Evolutionary conservation across 2,329 filamentous ascomycete species (phyloP), one percentile per base, ranked within the genome.

Genomic region (Penicillium sp.): DNA sequence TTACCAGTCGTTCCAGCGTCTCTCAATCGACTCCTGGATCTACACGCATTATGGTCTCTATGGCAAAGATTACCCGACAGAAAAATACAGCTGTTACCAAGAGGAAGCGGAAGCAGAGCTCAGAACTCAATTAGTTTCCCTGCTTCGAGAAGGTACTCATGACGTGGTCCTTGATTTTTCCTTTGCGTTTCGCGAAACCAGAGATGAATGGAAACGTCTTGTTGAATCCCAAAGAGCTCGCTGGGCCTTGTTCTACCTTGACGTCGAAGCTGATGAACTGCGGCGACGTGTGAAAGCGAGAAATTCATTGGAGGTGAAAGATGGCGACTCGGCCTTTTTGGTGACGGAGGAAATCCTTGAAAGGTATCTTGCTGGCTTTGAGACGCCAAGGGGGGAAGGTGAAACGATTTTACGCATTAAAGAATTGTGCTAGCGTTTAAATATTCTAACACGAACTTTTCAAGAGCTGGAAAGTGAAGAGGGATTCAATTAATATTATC

Each of bases 11-110:
- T 56, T 58, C 21, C 39, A 53, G 7, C 55, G 50, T 11, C 40
- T 60, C 6, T 60, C 55, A 23, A 61, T 61, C 37, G 56, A 56
- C n/a, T 39, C 51, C 14, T 52, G 50, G 26, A 48, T 59, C 26
- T 54, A 55, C 19, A 45, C 33, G 7, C 40, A 57, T 13, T 39
- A 59, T 13, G 53, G 48, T 3, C 51, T 61, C 5, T 57, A 51
- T n/a, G 31, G 28, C 14, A 48, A 46, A 23, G 50, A 57, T 33
- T 57, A 56, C 7, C 29, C 58, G 18, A 31, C 40, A 26, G 50
- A 59, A 16, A 46, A 54, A 37, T 59, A 56, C 34, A 54, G 31
- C 10, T 13, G 28, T 5, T 59, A 56, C 29, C 53, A 61, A 49
- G 19, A 48, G 3, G 53, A 61, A 42, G 58, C 58, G 3, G 50